Evolutionary conservation across 2,329 filamentous ascomycete genomes (phyloP).

Genomic region (Trichoderma harzianum): DNA sequence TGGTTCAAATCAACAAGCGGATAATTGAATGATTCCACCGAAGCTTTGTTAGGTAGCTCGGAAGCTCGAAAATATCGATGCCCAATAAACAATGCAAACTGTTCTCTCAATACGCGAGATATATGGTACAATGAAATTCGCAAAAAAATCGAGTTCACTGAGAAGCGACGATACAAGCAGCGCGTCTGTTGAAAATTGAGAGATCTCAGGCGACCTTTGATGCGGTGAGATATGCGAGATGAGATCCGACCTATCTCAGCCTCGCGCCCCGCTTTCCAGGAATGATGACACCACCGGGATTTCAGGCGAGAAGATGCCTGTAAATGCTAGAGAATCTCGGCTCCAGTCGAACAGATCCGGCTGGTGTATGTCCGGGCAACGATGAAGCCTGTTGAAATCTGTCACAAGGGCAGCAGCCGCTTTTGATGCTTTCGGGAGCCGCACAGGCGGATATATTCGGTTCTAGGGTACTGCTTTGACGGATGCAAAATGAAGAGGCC

Average conservation of each 20-base stretch:
- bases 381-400: background rate
- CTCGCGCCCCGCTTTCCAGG: conserved; percentile 5
- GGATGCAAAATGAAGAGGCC: conserved; percentile 5
- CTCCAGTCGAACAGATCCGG: background rate
- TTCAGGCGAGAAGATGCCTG: background rate
- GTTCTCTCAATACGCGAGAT: too few species aligned
- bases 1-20: background rate
- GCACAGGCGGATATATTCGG: conserved; percentile 8
- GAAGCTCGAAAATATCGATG: background rate
- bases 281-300: conserved; percentile 5
- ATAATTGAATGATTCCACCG: background rate
- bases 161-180: background rate
- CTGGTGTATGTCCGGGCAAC: background rate
- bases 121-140: background rate
- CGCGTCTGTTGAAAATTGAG: background rate
- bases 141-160: background rate
- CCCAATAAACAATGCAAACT: background rate
- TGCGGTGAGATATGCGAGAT: conserved; percentile 12
- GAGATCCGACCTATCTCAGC: conserved; percentile 5
- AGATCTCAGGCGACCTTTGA: background rate
- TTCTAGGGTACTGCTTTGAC: conserved; percentile 9
- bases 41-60: background rate
- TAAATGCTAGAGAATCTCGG: background rate
- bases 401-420: background rate
- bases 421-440: background rate